Percentiles rank a stretch among this genome's conserved stretches.
Conservation (phyloP, 345 rosid genomes). For the Populus davidiana region DNA sequence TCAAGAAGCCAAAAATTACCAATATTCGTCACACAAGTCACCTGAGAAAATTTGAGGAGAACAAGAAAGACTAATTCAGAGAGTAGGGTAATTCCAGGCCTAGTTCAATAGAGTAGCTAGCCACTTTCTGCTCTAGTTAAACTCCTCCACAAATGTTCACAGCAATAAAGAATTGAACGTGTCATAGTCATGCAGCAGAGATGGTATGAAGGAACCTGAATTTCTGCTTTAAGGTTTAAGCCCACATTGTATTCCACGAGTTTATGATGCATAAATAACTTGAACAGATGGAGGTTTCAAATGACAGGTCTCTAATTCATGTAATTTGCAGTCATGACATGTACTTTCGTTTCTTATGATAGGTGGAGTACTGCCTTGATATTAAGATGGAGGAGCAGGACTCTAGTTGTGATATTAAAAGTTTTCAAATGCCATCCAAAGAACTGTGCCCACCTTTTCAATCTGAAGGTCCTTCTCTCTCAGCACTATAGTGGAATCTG, state of each 20-base stretch:
- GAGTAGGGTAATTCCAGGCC: neutral
- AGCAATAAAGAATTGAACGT: neutral
- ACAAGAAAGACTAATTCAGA: neutral
- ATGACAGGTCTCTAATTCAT: neutral
- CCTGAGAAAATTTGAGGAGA: neutral
- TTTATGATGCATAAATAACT: neutral
- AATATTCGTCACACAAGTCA: neutral
- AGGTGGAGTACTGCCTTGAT: conserved; percentile 4
- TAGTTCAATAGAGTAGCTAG: neutral
- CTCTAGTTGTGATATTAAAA: neutral
- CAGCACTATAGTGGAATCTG: conserved; percentile 47
- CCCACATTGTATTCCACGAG: neutral
- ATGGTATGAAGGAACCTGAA: neutral
- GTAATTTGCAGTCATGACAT: neutral
- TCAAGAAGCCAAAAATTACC: neutral
- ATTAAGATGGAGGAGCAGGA: neutral
- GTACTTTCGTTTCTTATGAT: neutral
- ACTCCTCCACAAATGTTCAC: neutral
- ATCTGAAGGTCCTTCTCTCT: conserved; percentile 78
- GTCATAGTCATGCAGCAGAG: neutral
- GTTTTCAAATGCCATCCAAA: neutral
- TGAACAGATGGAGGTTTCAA: neutral
- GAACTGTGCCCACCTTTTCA: conserved; percentile 51
- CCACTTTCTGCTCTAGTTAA: neutral
- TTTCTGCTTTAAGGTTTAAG: neutral